Conservation (phyloP, 2,329 filamentous ascomycete species). For the Colletotrichum sp. region DNA sequence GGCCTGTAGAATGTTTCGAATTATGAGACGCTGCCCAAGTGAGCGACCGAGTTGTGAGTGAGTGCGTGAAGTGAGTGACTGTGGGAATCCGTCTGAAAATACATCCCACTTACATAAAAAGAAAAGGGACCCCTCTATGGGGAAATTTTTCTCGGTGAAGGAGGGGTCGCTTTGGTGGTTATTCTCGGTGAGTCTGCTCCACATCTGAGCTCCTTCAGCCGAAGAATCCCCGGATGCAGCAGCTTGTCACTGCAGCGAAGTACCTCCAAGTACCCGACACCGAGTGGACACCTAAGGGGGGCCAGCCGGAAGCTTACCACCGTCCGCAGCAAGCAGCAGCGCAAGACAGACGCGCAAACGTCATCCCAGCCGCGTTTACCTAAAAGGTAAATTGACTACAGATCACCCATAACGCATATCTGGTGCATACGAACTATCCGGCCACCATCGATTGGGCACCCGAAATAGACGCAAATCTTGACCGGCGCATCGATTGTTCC, state of each 20-base stretch:
- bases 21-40: not conserved
- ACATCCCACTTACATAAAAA: constrained; percentile 19
- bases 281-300: constrained; percentile 8
- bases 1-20: not conserved
- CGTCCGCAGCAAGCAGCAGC: not conserved
- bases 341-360: constrained; percentile 18
- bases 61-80: not conserved
- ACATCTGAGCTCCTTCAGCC: not conserved
- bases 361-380: constrained; percentile 18
- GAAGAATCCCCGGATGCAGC: constrained; percentile 2
- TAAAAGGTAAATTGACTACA: constrained; percentile 4
- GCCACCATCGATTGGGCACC: not conserved
- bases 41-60: not conserved
- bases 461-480: not conserved
- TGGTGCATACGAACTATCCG: not conserved
- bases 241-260: not conserved
- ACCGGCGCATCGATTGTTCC: not conserved
- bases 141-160: constrained; percentile 24
- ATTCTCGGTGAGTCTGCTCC: not conserved
- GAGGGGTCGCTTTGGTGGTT: not conserved
- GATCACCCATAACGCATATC: not conserved
- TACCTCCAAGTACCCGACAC: not conserved
- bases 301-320: not conserved
- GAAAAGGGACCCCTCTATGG: not conserved
- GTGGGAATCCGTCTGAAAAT: not conserved